Evolutionary conservation across 306 rosid genomes (phyloP), one percentile per base, ranked within the genome.

Genomic region (Acacia melanoxylon): DNA sequence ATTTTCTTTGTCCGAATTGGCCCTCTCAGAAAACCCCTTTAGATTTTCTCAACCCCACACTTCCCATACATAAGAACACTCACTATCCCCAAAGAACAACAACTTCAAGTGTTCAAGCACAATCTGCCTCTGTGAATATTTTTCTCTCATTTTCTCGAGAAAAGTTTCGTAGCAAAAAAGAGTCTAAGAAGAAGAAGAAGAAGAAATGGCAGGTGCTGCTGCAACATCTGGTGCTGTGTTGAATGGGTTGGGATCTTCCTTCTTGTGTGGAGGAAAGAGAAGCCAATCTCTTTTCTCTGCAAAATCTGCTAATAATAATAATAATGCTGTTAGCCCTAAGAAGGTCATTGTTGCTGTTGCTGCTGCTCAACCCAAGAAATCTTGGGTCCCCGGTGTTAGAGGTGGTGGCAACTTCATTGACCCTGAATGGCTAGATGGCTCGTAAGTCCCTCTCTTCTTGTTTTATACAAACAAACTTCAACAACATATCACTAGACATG

Each of bases 361-460:
- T 22, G 91, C 89, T 16, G 51, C 92, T 89, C 45, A 7, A 17
- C 75, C 40, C 7, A 71, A 71, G 97, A 92, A 93, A 72, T 95
- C 99, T 71, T 95, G 90, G 90, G 16, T 92, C 73, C 98, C 99
- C 10, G 99, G 12, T 10, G 97, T 95, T 44, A 91, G 5, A 62
- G 94, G 76, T 19, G 92, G 97, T 35, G 94, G 94, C 49, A 95
- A 92, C 72, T 83, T 95, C 25, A 5, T 90, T 76, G 89, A 95
- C 85, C 99, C 99, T 1, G 99, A 95, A 83, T 95, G 99, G 99
- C 99, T 95, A 22, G 99, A 95, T 76, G 99, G 99, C 91, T 95
- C 99, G 99, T 95, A 86, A 88, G 99, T 88, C 59, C 67, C 74
- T 37, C 54, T 46, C 35, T 54, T 22, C 58, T 71, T 11, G 15